Percentiles rank a stretch among this genome's conserved stretches.
phyloP scores from a whole-genome alignment of 2,329 filamentous ascomycete genomes.

The Graphilbum sp. region DNA sequence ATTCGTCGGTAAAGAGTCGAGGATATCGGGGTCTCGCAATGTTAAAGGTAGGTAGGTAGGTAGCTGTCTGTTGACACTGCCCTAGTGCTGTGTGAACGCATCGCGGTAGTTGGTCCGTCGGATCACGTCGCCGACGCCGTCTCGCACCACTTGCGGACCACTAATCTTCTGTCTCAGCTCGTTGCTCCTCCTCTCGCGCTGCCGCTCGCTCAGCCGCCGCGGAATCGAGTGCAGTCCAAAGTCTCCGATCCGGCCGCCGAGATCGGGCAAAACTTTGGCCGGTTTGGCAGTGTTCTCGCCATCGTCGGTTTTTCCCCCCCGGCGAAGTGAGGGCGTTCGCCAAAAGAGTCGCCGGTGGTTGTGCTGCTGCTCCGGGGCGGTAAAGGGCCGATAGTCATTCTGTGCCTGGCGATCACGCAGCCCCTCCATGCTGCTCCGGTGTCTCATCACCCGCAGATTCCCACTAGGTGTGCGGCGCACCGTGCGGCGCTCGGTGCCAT shows the following conservation, averaged over 20 bases:
- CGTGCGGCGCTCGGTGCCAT: conserved; percentile 34
- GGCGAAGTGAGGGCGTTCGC: conserved; percentile 5
- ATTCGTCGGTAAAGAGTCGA: too few relatives aligned
- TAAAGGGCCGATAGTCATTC: conserved; percentile 18
- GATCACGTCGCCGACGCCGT: conserved; percentile 41
- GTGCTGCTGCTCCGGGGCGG: conserved; percentile 14
- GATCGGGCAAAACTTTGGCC: conserved; percentile 11
- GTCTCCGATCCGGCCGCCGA: conserved; percentile 32
- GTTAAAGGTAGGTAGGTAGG: too few relatives aligned
- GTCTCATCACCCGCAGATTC: conserved; percentile 40
- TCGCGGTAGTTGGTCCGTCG: conserved; percentile 25
- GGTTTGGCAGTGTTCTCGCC: neutral
- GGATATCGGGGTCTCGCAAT: too few relatives aligned
- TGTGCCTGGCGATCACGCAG: conserved; percentile 14
- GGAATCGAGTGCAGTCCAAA: conserved; percentile 33
- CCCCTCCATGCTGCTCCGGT: conserved; percentile 31
- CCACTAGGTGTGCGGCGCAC: conserved; percentile 43
- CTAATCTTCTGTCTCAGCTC: conserved; percentile 45
- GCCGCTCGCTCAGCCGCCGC: conserved; percentile 38
- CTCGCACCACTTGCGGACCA: conserved; percentile 38
- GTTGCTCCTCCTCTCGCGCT: conserved; percentile 40
- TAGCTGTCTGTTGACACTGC: too few relatives aligned
- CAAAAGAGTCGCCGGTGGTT: conserved; percentile 10
- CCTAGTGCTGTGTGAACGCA: conserved; percentile 8
- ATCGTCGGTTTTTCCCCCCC: neutral